phyloP scores from a whole-genome alignment of 164 flowering plant genomes.

The Kalanchoe fedtschenkoi region DNA sequence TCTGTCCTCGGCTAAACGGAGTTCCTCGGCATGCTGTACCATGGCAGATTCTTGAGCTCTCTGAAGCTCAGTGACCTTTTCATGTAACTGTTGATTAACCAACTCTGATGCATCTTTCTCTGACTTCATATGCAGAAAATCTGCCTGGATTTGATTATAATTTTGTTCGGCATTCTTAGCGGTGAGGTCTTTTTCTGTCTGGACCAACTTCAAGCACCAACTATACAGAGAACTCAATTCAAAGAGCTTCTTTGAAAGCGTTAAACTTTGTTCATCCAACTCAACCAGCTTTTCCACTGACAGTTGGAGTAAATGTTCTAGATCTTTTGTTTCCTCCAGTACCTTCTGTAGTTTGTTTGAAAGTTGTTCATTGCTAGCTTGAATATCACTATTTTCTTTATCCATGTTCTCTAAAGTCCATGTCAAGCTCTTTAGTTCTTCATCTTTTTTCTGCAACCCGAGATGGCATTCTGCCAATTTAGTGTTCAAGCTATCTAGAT shows the following conservation, averaged over 20 bases:
- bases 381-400: conserved; percentile 51
- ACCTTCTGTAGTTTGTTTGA: conserved; percentile 32
- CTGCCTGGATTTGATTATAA: conserved; percentile 34
- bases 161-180: conserved; percentile 32
- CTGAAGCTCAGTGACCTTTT: conserved; percentile 51
- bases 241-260: conserved; percentile 37
- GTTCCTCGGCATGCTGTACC: conserved; percentile 73
- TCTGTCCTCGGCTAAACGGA: conserved; percentile 52
- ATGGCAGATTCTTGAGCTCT: conserved; percentile 45
- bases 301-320: conserved; percentile 31
- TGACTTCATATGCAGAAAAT: conserved; percentile 24
- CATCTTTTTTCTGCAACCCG: conserved; percentile 50
- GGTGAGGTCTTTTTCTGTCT: conserved; percentile 45
- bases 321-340: conserved; percentile 37
- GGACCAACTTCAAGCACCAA: conserved; percentile 34
- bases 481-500: conserved; percentile 39
- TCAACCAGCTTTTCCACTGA: conserved; percentile 36
- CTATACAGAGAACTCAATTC: conserved; percentile 41
- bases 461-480: conserved; percentile 35
- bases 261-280: conserved; percentile 43
- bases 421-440: conserved; percentile 26
- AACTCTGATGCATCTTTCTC: conserved; percentile 45
- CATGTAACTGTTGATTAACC: conserved; percentile 36
- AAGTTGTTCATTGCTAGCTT: conserved; percentile 30
- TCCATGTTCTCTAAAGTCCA: conserved; percentile 39